Conservation (phyloP, 192 early-diverging fungal genomes). For the Backusella mclennaniae region DNA sequence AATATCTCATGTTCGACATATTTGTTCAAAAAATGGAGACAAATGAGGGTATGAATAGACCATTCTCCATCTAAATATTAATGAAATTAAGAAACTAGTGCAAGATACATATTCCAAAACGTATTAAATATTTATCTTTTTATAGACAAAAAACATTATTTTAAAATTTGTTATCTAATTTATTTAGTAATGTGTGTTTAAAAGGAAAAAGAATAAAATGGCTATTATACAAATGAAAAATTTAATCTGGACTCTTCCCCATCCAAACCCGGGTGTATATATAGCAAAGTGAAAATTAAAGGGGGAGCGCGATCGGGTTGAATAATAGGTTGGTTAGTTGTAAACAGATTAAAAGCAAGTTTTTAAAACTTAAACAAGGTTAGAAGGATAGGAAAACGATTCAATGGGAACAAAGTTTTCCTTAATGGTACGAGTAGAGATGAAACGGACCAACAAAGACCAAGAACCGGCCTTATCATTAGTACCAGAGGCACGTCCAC, state of each 20-base stretch:
- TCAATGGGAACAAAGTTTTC: conserved; percentile 88
- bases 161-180: background rate
- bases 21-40: background rate
- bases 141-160: background rate
- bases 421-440: conserved; percentile 94
- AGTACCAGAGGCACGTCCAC: conserved; percentile 91
- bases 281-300: background rate
- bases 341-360: background rate
- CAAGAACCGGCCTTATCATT: conserved; percentile 98
- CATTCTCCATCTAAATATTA: background rate
- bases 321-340: conserved; percentile 7
- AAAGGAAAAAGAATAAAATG: background rate
- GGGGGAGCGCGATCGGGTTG: background rate
- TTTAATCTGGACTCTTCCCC: conserved; percentile 6
- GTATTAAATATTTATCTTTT: background rate
- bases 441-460: conserved; percentile 68
- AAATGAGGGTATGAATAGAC: background rate
- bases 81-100: background rate
- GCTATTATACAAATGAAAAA: background rate
- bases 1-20: too few relatives aligned
- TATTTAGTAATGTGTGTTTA: background rate
- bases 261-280: conserved; percentile 8
- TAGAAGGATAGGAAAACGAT: conserved; percentile 85
- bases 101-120: background rate
- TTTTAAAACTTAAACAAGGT: conserved; percentile 38